Base-by-base conservation (phyloP, 164 flowering plant genomes). In the Magnolia officinalis region DNA sequence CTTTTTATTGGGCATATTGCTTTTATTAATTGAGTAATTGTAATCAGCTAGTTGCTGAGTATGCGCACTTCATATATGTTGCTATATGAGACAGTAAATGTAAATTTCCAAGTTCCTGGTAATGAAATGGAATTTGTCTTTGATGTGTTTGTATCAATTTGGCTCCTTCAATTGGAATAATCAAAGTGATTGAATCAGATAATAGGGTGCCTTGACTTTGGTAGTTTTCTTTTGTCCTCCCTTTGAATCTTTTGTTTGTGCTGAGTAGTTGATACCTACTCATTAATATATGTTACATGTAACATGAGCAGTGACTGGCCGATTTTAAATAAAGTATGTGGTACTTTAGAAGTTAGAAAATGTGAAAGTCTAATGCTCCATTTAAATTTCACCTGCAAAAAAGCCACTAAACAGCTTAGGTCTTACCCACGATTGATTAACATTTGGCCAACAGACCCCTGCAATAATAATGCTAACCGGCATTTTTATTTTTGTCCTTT, bases 41-140 rank as follows among this genome's bases (percentile, higher is more conserved):
- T 64, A 64, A 71, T 50, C 77, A 74, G 72, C 75, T 70, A 26
- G 18, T 72, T 31, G 76, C 66, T 75, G 75, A 31, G 45, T 55
- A 52, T 67, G 72, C 55, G 70, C 71, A 55, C 50, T 63, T 37
- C 49, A 18, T 45, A 21, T 21, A 64, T 51, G 64, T 55, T 58
- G 79, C 20, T 37, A 5, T 64, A 64, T 64, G 68, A 26, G 81
- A 71, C 61, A 71, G 76, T 75, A 81, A 81, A 70, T 75, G 78
- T 81, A 75, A 63, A 75, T 72, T 73, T 81, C 52, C 63, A 63
- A n/a, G 29, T 80, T 21, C 51, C 74, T 68, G 72, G 75, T 63
- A 81, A 81, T 81, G 77, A 50, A 74, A 68, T 19, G 16, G 29
- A 37, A 2, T 31, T 31, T 68, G 1, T 68, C n/a, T 55, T 16